Conservation (phyloP, 2,329 filamentous ascomycete species). For the Scortechinia acanthostroma region DNA sequence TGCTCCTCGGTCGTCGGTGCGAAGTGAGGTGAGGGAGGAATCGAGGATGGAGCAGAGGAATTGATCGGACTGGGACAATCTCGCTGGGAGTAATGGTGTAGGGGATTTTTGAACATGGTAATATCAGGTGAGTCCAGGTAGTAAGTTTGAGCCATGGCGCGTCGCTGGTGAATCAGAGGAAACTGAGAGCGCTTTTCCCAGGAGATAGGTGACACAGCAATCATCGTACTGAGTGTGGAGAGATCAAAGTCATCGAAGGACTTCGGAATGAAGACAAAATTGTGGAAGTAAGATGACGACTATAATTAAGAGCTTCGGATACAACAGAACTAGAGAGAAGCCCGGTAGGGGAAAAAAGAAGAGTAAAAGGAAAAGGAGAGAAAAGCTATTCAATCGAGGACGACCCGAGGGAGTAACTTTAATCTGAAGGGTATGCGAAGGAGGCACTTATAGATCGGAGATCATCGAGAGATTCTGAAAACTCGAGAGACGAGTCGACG, state of each 20-base stretch:
- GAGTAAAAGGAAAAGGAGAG: background rate
- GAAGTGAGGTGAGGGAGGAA: background rate
- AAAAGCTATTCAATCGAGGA: background rate
- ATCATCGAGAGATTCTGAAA: too few species aligned
- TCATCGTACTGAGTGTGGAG: too few species aligned
- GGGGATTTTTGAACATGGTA: background rate
- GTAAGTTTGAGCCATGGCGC: background rate
- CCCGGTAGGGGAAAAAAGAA: background rate
- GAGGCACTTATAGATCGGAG: too few species aligned
- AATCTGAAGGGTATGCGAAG: too few species aligned
- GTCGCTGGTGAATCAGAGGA: background rate
- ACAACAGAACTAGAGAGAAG: background rate
- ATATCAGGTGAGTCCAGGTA: background rate
- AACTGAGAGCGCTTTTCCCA: background rate
- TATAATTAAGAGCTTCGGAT: background rate
- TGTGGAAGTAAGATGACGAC: background rate
- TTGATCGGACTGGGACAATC: background rate
- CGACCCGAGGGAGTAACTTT: too few species aligned
- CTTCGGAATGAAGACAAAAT: too few species aligned
- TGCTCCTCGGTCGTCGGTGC: too few species aligned
- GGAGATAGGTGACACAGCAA: background rate
- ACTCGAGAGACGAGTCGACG: too few species aligned
- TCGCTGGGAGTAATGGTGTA: background rate
- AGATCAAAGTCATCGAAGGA: too few species aligned
- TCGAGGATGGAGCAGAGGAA: background rate